Percentiles rank a stretch among this genome's conserved stretches.
These are phyloP conservation scores for Wickerhamomyces sp. DNA, from an alignment of 1,139 yeast genomes.

Conservation along the genomic window DNA sequence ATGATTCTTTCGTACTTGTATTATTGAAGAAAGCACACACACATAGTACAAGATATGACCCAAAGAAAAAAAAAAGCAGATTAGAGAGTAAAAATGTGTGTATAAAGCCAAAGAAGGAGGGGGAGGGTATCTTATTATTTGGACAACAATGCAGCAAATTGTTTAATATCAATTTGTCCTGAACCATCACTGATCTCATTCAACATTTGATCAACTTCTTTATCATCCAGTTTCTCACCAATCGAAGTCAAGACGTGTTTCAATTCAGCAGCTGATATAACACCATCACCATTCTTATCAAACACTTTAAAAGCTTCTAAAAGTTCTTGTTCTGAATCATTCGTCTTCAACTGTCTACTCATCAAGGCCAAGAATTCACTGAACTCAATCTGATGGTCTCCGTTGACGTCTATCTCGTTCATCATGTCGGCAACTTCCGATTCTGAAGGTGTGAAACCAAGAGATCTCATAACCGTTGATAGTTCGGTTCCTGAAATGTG, in stretches of 20 bases:
- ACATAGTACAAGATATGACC: too few species aligned
- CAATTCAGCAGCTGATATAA: constrained; percentile 92
- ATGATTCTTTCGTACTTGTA: too few species aligned
- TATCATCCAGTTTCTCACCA: constrained; percentile 93
- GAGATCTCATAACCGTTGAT: constrained; percentile 97
- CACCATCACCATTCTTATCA: constrained; percentile 87
- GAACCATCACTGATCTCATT: constrained; percentile 94
- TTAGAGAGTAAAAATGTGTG: too few species aligned
- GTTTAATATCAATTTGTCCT: constrained; percentile 94
- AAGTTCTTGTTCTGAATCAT: constrained; percentile 94
- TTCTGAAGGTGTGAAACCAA: constrained; percentile 96
- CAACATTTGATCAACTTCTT: constrained; percentile 95
- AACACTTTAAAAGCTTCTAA: constrained; percentile 97
- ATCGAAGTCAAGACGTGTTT: constrained; percentile 95
- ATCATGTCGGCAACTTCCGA: constrained; percentile 94
- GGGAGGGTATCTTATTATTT: too few species aligned
- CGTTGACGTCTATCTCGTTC: constrained; percentile 93
- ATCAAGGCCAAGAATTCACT: constrained; percentile 63
- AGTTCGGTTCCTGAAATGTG: constrained; percentile 91
- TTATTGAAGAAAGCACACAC: too few species aligned
- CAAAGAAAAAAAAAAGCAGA: too few species aligned
- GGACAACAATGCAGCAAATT: constrained; percentile 76
- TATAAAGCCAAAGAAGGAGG: too few species aligned
- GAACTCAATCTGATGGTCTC: constrained; percentile 92
- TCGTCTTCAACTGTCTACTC: constrained; percentile 83